These are phyloP conservation scores for Aspergillus amoenus DNA, from an alignment of 2,329 filamentous ascomycete genomes.

Conservation along the genomic window DNA sequence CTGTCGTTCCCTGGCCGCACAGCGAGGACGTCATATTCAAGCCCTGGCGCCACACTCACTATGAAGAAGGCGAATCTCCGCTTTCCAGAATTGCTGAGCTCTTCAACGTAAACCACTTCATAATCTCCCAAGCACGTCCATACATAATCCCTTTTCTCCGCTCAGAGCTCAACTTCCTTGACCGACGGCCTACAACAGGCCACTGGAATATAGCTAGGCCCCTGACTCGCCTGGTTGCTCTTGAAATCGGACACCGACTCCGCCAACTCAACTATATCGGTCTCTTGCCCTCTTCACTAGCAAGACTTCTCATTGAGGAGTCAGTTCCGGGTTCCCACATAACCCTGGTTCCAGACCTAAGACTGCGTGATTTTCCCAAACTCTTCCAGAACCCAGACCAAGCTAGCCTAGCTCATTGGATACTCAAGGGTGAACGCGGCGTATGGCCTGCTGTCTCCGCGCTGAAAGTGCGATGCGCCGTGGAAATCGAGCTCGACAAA, in stretches of 20 bases:
- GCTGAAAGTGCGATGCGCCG: constrained; percentile 74
- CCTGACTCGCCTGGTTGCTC: constrained; percentile 64
- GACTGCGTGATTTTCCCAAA: constrained; percentile 69
- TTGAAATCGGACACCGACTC: constrained; percentile 78
- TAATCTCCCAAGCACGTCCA: constrained; percentile 86
- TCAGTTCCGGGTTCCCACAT: constrained; percentile 74
- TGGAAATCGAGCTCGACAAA: constrained; percentile 84
- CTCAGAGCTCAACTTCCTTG: constrained; percentile 74
- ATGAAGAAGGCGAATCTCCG: constrained; percentile 65
- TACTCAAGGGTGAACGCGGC: constrained; percentile 75
- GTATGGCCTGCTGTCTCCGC: constrained; percentile 89
- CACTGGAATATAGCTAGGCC: constrained; percentile 58
- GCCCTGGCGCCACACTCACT: constrained; percentile 66
- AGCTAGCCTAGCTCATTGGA: constrained; percentile 79
- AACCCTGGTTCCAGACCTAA: constrained; percentile 79
- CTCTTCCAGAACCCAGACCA: constrained; percentile 80
- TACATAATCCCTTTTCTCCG: constrained; percentile 85
- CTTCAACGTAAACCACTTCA: constrained; percentile 94
- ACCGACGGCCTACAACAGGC: constrained; percentile 56
- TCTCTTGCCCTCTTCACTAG: constrained; percentile 66
- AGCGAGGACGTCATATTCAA: constrained; percentile 61
- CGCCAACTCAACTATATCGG: constrained; percentile 77
- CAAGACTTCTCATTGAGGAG: constrained; percentile 79
- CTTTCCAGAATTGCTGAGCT: constrained; percentile 74
- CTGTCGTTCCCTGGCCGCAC: constrained; percentile 72